A percentile compares a stretch with the other conserved stretches of the same genome.
Conservation (phyloP, 495 filamentous ascomycete species). For the Neurospora sp. region DNA sequence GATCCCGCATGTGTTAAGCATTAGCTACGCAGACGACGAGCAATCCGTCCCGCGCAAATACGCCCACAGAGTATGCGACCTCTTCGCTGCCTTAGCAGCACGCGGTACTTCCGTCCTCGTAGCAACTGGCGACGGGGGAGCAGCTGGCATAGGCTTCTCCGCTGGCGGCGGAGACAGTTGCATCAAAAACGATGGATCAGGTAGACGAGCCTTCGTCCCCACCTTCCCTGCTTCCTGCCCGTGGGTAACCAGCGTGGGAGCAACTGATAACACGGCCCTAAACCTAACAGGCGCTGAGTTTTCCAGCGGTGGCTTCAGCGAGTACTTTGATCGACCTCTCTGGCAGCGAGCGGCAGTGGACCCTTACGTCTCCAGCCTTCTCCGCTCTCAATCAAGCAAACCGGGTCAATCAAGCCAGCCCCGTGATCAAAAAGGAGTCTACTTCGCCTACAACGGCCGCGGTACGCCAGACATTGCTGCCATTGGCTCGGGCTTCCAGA, state of each 20-base stretch:
- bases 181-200: conserved; percentile 54
- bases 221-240: conserved; percentile 73
- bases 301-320: conserved; percentile 62
- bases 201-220: conserved; percentile 51
- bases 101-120: conserved; percentile 65
- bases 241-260: conserved; percentile 70
- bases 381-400: neutral
- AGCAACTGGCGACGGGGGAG: conserved; percentile 63
- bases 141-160: conserved; percentile 37
- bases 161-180: conserved; percentile 28
- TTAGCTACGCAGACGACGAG: conserved; percentile 65
- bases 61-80: conserved; percentile 53
- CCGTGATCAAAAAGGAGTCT: conserved; percentile 25
- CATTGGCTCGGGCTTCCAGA: conserved; percentile 28
- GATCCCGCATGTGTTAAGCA: conserved; percentile 63
- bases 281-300: conserved; percentile 48
- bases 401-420: neutral
- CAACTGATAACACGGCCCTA: conserved; percentile 45
- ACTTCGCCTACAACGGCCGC: conserved; percentile 51
- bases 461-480: conserved; percentile 62
- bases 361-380: conserved; percentile 34
- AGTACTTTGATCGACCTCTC: conserved; percentile 50
- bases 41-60: conserved; percentile 54
- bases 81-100: conserved; percentile 62
- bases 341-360: conserved; percentile 54